Evolutionary conservation across 306 rosid species (phyloP).

Genomic region (Inga laurina): DNA sequence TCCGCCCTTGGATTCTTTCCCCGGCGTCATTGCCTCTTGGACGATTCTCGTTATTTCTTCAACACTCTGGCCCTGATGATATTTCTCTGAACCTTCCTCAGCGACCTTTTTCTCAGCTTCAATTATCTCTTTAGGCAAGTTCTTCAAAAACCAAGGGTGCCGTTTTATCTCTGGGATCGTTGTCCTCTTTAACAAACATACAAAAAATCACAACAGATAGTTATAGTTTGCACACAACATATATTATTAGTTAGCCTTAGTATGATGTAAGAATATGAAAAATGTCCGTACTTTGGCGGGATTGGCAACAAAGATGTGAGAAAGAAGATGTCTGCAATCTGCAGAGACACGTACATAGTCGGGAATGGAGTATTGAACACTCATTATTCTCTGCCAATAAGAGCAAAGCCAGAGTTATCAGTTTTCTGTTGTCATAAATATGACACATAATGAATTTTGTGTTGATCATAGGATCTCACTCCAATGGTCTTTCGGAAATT

Average conservation of each 20-base stretch:
- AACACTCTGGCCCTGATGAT: slow-evolving; percentile 57
- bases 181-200: slow-evolving; percentile 57
- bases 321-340: slow-evolving; percentile 70
- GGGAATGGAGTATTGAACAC: slow-evolving; percentile 80
- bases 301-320: slow-evolving; percentile 77
- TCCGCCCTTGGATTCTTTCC: slow-evolving; percentile 42
- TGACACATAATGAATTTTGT: slow-evolving; percentile 1
- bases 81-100: slow-evolving; percentile 25
- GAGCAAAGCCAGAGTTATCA: slow-evolving; percentile 7
- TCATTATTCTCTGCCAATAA: slow-evolving; percentile 76
- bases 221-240: background rate
- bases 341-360: slow-evolving; percentile 71
- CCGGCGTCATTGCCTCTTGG: slow-evolving; percentile 61
- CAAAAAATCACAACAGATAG: background rate
- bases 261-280: background rate
- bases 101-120: slow-evolving; percentile 57
- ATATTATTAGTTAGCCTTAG: background rate
- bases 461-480: slow-evolving; percentile 47
- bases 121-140: slow-evolving; percentile 59
- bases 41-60: slow-evolving; percentile 69
- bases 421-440: slow-evolving; percentile 18
- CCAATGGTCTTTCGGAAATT: slow-evolving; percentile 65
- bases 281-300: slow-evolving; percentile 61
- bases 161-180: slow-evolving; percentile 74
- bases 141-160: slow-evolving; percentile 85